phyloP scores from a whole-genome alignment of 2,329 filamentous ascomycete genomes.

The Exophiala xenobiotica region DNA sequence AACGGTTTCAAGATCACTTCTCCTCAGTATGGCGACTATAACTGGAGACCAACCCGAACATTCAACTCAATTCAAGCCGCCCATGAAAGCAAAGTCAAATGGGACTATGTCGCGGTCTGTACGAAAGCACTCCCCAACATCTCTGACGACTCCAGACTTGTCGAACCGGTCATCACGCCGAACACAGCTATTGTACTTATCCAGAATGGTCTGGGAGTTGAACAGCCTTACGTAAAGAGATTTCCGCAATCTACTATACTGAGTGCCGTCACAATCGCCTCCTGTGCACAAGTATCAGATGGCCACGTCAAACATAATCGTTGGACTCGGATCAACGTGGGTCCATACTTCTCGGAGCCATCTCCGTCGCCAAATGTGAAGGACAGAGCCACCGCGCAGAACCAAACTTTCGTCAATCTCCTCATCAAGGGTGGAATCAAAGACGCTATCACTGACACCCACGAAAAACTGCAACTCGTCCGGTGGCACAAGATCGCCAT shows the following conservation, averaged over 20 bases:
- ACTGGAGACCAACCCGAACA: conserved; percentile 61
- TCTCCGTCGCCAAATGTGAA: conserved; percentile 35
- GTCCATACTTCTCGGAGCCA: conserved; percentile 60
- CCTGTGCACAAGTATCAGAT: conserved; percentile 63
- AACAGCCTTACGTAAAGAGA: conserved; percentile 62
- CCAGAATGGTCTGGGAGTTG: conserved; percentile 70
- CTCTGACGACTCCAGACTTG: conserved; percentile 60
- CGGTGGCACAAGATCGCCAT: conserved; percentile 77
- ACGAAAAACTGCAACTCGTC: conserved; percentile 66
- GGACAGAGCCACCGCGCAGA: conserved; percentile 35
- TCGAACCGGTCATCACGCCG: conserved; percentile 59
- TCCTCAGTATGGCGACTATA: conserved; percentile 66
- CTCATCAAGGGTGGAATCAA: conserved; percentile 52
- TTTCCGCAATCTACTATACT: conserved; percentile 63
- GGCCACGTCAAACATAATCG: conserved; percentile 68
- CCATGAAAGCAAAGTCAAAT: conserved; percentile 43
- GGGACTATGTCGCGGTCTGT: conserved; percentile 68
- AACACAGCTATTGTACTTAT: conserved; percentile 63
- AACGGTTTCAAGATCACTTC: conserved; percentile 65
- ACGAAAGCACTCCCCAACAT: conserved; percentile 70
- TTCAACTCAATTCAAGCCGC: conserved; percentile 63
- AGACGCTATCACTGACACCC: conserved; percentile 64
- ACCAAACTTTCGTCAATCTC: conserved; percentile 49
- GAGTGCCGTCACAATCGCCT: conserved; percentile 68
- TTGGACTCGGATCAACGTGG: conserved; percentile 71